These are phyloP conservation scores for Auricularia sp. DNA, from an alignment of 768 basidiomycete species.

Conservation along the genomic window DNA sequence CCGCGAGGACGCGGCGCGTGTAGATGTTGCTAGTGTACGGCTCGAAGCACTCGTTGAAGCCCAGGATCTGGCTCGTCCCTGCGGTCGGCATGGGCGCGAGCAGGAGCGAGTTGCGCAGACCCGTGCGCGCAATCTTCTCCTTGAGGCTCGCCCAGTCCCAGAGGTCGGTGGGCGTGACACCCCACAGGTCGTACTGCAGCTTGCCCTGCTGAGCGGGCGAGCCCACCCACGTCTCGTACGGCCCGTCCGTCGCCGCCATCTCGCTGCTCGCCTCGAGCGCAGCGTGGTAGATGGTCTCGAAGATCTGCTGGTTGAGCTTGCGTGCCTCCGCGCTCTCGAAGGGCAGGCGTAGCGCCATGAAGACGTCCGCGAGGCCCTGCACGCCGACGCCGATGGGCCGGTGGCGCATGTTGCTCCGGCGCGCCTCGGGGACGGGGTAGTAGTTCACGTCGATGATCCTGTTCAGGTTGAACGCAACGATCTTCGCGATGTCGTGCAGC, in stretches of 20 bases:
- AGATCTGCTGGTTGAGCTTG: constrained; percentile 87
- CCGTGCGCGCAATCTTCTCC: constrained; percentile 70
- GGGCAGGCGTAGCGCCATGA: constrained; percentile 94
- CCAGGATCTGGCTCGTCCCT: constrained; percentile 95
- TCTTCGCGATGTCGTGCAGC: constrained; percentile 88
- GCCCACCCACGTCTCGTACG: constrained; percentile 84
- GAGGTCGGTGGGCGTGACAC: constrained; percentile 72
- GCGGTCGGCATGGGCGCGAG: constrained; percentile 99
- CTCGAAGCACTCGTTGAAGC: constrained; percentile 98
- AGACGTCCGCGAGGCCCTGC: constrained; percentile 94
- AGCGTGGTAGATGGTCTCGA: constrained; percentile 97
- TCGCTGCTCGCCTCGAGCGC: constrained; percentile 87
- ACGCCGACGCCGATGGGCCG: constrained; percentile 97
- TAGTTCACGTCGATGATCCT: constrained; percentile 90
- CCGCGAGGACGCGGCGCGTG: constrained; percentile 96
- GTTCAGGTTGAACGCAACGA: constrained; percentile 89
- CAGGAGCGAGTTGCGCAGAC: constrained; percentile 83
- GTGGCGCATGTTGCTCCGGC: constrained; percentile 90
- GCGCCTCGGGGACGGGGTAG: constrained; percentile 89
- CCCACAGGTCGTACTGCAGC: constrained; percentile 95
- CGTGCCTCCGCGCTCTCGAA: constrained; percentile 87
- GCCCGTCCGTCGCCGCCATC: constrained; percentile 65
- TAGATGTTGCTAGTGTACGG: constrained; percentile 99
- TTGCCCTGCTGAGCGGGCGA: constrained; percentile 83
- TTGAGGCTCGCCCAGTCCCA: constrained; percentile 94